Base-by-base conservation (phyloP, 83 land plant species). In the Thuja plicata region DNA sequence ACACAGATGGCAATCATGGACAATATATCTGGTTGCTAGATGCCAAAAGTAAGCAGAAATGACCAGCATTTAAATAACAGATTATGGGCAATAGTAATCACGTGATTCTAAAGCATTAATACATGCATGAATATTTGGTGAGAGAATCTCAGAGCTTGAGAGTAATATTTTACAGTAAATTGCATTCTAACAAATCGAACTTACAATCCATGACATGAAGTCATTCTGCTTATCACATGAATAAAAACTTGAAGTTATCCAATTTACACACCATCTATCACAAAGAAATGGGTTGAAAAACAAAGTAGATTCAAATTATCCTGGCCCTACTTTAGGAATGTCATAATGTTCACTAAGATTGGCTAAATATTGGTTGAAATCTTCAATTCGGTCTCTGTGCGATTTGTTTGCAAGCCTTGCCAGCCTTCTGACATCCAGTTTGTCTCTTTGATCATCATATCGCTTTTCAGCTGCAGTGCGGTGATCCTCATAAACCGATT, bases 241-340 rank as follows among this genome's bases (percentile, higher is more conserved):
- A 10, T 76, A 37, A 34, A 34, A 54, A 15, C 57, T 54, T 54
- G 57, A 54, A 35, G 79, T 32, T 32, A 27, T 32, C 79, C 79
- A 8, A 0, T 3, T 3, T 32, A 15, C 37, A 76, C 35, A 32
- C 35, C 16, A 76, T 32, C 79, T 76, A 34, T 35, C 8, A 35
- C 38, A 34, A 34, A 13, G 79, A 35, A 34, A 11, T 32, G 38
- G 52, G 6, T 21, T 43, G 46, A 16, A 73, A 45, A 70, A 6
- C 48, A 60, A 5, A 30, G 19, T 80, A 13, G 55, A 50, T 62
- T 40, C 52, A 87, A 15, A 85, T 94, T 82, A 97, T 79, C 99
- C 99, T 74, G 99, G 99, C 27, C 99, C 99, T 89, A 97, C 99
- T 91, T 97, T 97, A 2, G 99, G 99, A 88, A 97, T 97, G 89